Percentiles rank a stretch among this genome's conserved stretches.
phyloP scores from a whole-genome alignment of 441 rosid species.

The Metrosideros polymorpha region DNA sequence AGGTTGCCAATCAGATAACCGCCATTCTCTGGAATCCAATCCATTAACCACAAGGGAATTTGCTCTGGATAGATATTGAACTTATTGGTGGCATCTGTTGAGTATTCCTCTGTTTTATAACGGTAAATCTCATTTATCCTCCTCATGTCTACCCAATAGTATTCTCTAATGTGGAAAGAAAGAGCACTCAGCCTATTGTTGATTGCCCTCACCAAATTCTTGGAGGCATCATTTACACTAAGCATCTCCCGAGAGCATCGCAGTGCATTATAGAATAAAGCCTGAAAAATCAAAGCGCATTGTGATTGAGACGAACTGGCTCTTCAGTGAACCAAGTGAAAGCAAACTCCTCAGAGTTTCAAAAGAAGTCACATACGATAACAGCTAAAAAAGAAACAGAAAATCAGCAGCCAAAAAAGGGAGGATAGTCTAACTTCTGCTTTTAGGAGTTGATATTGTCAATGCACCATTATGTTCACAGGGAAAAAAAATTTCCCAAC shows the following conservation, averaged over 20 bases:
- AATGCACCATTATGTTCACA: not conserved
- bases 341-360: not conserved
- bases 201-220: constrained; percentile 8
- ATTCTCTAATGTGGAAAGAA: constrained; percentile 12
- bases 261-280: constrained; percentile 9
- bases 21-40: constrained; percentile 8
- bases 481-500: not conserved
- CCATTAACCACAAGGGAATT: constrained; percentile 10
- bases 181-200: constrained; percentile 11
- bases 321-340: not conserved
- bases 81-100: constrained; percentile 9
- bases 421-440: not conserved
- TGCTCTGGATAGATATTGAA: constrained; percentile 11
- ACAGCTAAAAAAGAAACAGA: not conserved
- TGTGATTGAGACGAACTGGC: not conserved
- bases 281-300: not conserved
- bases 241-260: constrained; percentile 11
- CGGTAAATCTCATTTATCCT: constrained; percentile 10
- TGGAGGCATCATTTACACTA: constrained; percentile 3
- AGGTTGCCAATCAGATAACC: constrained; percentile 9
- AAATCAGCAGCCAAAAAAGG: not conserved
- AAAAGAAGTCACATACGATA: not conserved
- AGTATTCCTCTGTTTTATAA: constrained; percentile 12
- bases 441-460: not conserved
- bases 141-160: constrained; percentile 11